Evolutionary conservation across 331 rosid genomes (phyloP), one percentile per base, ranked within the genome.

Genomic region (Acacia pycnantha): DNA sequence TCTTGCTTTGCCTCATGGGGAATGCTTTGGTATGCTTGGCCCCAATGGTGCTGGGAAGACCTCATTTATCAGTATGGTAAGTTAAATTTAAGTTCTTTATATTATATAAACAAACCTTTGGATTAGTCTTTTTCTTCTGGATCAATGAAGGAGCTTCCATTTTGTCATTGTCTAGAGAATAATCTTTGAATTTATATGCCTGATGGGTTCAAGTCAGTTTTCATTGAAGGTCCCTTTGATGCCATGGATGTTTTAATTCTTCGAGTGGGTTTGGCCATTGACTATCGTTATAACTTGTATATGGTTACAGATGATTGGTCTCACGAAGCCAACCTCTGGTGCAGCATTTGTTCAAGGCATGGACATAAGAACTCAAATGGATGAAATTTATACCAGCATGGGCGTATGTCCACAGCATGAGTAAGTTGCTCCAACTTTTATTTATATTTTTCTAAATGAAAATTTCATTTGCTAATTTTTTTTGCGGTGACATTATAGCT

Each of bases 31-130:
- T 69, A 93, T 93, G 97, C 97, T 96, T 75, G 99, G 99, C 71
- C 99, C 98, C 53, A 96, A 96, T 66, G 99, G 98, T 76, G 99
- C 99, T 7, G 99, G 98, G 73, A 96, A 96, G 85, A 93, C 99
- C 77, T 93, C 99, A 72, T 96, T 93, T 86, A 96, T 95, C 83
- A 95, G 81, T 81, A 95, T 95, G 99, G 98, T 95, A 72, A 89
- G 99, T 85, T 56, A 47, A 81, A 71, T 74, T 73, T 37, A 54
- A 33, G 72, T 78, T 41, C n/a, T 80, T 81, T 56, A 41, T 11
- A 24, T 67, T 12, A 48, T 16, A 48, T 65, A 15, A 62, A 19
- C 79, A 70, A 41, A 10, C 54, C 35, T 71, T 64, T 53, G 29
- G 44, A 71, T 24, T 40, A 64, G 75, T 24, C 48, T 10, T 70